Evolutionary conservation across 352 stramenopile genomes (phyloP).

Genomic region (Pythium phragmiticola): DNA sequence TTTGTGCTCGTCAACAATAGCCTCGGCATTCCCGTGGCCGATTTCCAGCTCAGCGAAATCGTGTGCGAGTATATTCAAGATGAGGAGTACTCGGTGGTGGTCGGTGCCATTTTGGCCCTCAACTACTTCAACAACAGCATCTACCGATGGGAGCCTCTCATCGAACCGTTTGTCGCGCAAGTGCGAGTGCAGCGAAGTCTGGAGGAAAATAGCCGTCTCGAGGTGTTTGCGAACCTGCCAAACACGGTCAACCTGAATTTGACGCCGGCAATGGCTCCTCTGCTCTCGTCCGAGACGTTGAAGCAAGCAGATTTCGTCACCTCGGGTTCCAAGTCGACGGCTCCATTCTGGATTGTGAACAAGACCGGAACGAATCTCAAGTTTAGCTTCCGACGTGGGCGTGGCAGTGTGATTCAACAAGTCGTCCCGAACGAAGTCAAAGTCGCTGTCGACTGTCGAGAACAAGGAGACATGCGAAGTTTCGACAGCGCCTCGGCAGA

Average conservation of each 20-base stretch:
- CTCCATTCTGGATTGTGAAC: constrained; percentile 90
- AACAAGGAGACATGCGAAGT: constrained; percentile 84
- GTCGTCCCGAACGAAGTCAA: constrained; percentile 59
- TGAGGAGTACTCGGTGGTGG: constrained; percentile 77
- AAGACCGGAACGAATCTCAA: constrained; percentile 80
- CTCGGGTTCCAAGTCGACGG: constrained; percentile 80
- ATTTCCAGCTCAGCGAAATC: constrained; percentile 86
- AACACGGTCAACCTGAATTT: constrained; percentile 89
- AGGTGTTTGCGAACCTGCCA: constrained; percentile 80
- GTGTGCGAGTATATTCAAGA: constrained; percentile 88
- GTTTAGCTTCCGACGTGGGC: constrained; percentile 84
- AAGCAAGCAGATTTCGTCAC: constrained; percentile 86
- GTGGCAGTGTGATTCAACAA: constrained; percentile 79
- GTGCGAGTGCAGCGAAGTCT: constrained; percentile 68
- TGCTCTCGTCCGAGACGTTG: constrained; percentile 77
- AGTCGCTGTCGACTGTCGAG: constrained; percentile 82
- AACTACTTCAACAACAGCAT: constrained; percentile 93
- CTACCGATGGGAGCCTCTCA: constrained; percentile 85
- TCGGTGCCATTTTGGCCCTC: constrained; percentile 75
- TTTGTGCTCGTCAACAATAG: constrained; percentile 89
- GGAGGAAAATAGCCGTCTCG: constrained; percentile 67
- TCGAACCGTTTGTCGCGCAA: constrained; percentile 83
- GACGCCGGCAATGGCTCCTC: constrained; percentile 82
- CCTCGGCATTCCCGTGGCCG: constrained; percentile 80
- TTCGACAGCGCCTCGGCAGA: constrained; percentile 84